Evolutionary conservation across 225 moss, liverwort and hornwort genomes (phyloP).

Genomic region (Antitrichia curtipendula): DNA sequence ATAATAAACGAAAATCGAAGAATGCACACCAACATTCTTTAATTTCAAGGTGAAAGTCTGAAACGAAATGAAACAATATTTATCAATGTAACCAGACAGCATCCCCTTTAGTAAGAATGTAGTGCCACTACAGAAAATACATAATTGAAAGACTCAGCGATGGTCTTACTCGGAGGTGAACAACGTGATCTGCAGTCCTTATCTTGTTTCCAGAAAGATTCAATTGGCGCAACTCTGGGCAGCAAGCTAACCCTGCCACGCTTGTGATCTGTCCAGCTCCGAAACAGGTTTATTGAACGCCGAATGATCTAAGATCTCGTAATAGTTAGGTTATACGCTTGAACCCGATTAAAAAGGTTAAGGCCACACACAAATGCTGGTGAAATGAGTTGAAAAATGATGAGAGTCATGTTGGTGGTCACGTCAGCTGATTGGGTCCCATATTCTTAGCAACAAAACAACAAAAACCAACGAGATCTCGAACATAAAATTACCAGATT

Average conservation of each 20-base stretch:
- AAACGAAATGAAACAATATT: neutral
- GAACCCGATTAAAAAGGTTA: neutral
- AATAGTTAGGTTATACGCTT: neutral
- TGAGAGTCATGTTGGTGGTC: neutral
- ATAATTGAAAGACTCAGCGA: neutral
- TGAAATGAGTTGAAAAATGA: neutral
- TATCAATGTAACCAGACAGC: neutral
- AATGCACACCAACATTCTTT: neutral
- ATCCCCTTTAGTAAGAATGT: neutral
- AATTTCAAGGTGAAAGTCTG: neutral
- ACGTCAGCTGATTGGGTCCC: neutral
- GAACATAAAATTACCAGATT: constrained; percentile 36
- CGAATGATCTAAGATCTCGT: neutral
- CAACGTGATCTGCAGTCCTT: constrained; percentile 24
- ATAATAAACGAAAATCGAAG: neutral
- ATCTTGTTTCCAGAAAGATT: constrained; percentile 64
- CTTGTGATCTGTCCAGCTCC: constrained; percentile 12
- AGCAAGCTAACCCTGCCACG: constrained; percentile 36
- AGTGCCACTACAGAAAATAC: neutral
- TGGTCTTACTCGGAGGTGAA: constrained; percentile 40
- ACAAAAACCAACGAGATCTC: neutral
- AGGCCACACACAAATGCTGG: neutral
- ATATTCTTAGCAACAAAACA: neutral
- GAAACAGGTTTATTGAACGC: neutral
- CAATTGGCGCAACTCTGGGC: constrained; percentile 40